A percentile compares a stretch with the other conserved stretches of the same genome.
These are phyloP conservation scores for Ramichloridium luteum DNA, from an alignment of 2,329 filamentous ascomycete species.

Conservation along the genomic window DNA sequence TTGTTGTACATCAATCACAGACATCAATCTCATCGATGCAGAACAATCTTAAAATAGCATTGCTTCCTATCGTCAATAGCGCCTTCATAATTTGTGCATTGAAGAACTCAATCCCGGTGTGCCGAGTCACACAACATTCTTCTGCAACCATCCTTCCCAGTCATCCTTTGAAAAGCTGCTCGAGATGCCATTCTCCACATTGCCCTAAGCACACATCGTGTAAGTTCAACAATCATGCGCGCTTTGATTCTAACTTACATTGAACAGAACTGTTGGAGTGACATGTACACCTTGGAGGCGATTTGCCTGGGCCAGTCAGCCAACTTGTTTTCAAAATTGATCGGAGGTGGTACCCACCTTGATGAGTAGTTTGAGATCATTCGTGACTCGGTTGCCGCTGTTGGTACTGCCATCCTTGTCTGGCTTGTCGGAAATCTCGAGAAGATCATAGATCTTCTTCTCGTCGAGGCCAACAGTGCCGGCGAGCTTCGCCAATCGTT, in stretches of 20 bases:
- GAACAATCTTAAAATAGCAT: no score
- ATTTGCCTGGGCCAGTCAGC: constrained; percentile 33
- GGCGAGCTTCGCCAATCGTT: constrained; percentile 64
- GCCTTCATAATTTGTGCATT: no score
- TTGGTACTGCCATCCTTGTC: constrained; percentile 59
- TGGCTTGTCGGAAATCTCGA: constrained; percentile 58
- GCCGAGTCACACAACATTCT: constrained; percentile 47
- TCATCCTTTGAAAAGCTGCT: constrained; percentile 67
- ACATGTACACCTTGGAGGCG: constrained; percentile 76
- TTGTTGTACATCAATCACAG: no score
- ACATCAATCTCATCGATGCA: no score
- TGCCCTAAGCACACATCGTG: constrained; percentile 38
- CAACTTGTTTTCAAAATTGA: neutral
- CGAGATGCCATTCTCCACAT: constrained; percentile 66
- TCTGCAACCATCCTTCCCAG: constrained; percentile 73
- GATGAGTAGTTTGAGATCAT: constrained; percentile 71
- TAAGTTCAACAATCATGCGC: constrained; percentile 14
- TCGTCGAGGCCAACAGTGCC: constrained; percentile 56
- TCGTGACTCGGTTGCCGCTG: constrained; percentile 66
- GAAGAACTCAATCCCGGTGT: no score
- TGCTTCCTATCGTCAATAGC: no score
- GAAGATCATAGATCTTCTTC: constrained; percentile 53
- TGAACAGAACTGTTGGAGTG: constrained; percentile 78
- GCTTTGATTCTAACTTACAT: constrained; percentile 38
- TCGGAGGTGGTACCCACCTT: constrained; percentile 44